Conservation (phyloP, 306 rosid genomes). For the Biancaea sappan region DNA sequence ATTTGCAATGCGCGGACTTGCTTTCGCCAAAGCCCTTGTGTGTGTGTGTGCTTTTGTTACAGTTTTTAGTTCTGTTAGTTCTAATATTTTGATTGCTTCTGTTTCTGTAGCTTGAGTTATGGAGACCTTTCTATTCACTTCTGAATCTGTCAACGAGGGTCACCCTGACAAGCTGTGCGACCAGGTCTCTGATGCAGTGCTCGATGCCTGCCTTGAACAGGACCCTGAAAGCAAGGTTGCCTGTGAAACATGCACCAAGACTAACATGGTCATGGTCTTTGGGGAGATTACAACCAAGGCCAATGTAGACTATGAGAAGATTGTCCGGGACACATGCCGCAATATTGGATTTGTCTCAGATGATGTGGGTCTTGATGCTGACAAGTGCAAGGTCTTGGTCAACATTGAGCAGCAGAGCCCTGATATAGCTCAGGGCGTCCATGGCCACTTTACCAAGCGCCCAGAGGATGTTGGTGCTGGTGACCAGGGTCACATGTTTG, state of each 20-base stretch:
- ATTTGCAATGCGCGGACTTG: not conserved
- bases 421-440: slow-evolving; percentile 40
- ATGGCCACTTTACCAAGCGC: slow-evolving; percentile 43
- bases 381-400: slow-evolving; percentile 49
- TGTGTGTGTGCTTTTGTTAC: not conserved
- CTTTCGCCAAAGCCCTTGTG: not conserved
- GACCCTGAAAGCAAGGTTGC: slow-evolving; percentile 52
- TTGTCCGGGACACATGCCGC: slow-evolving; percentile 50
- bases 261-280: slow-evolving; percentile 46
- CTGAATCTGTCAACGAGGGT: slow-evolving; percentile 58
- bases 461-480: slow-evolving; percentile 49
- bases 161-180: slow-evolving; percentile 60
- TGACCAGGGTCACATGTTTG: slow-evolving; percentile 46
- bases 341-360: slow-evolving; percentile 43
- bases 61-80: not conserved
- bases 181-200: slow-evolving; percentile 44
- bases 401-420: slow-evolving; percentile 36
- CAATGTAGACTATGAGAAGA: slow-evolving; percentile 45
- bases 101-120: slow-evolving; percentile 33
- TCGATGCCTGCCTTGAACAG: slow-evolving; percentile 46
- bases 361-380: slow-evolving; percentile 53
- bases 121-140: slow-evolving; percentile 49
- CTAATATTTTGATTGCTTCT: not conserved
- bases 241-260: slow-evolving; percentile 48
- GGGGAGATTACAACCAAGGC: slow-evolving; percentile 57